Base-by-base conservation (phyloP, 768 basidiomycete genomes). In the Russula sp. region DNA sequence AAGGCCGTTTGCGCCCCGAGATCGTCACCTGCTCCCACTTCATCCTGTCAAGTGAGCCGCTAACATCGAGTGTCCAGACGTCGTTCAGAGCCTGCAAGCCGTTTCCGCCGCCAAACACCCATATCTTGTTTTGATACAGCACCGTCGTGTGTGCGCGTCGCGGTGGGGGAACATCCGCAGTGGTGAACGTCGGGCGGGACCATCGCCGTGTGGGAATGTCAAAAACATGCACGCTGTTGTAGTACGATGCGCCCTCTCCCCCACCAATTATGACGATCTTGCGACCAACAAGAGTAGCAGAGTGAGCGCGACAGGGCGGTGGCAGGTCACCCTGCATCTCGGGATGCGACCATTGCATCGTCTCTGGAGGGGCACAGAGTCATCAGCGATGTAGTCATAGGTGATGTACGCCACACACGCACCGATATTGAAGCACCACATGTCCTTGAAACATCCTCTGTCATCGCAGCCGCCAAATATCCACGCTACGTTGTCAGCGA, bases 81-180 rank as follows among this genome's bases (percentile, higher is more conserved):
- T 97, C 94, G 68, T 91, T 91, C 59, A 97, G 78, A 0, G 95
- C 94, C n/a, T 82, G 83, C 76, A 88, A 78, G 0, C 95, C 95
- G 62, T 93, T 95, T 2, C 95, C 94, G n/a, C 95, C 94, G 8
- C 94, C 95, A 69, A 96, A 97, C 4, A 97, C 75, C 78, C 89
- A 91, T 0, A 98, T 80, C 70, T 83, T 87, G 62, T 80, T 79
- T 34, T 77, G 76, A 69, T 92, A 86, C 22, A 85, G 75, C 14
- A 94, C 88, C 0, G 91, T 84, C 0, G 92, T 91, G 73, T 98
- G 95, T 1, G 95, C 94, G 32, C 95, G 85, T 9, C 95, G 84
- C 2, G 88, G 85, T 9, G 75, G 72, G 5, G 74, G 74, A 3
- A 70, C 20, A 6, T 68, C 59, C 47, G 66, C 44, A 14, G 67